Evolutionary conservation across 768 basidiomycete species (phyloP), one percentile per base, ranked within the genome.

Genomic region (Leucosporidium creatinivorum): DNA sequence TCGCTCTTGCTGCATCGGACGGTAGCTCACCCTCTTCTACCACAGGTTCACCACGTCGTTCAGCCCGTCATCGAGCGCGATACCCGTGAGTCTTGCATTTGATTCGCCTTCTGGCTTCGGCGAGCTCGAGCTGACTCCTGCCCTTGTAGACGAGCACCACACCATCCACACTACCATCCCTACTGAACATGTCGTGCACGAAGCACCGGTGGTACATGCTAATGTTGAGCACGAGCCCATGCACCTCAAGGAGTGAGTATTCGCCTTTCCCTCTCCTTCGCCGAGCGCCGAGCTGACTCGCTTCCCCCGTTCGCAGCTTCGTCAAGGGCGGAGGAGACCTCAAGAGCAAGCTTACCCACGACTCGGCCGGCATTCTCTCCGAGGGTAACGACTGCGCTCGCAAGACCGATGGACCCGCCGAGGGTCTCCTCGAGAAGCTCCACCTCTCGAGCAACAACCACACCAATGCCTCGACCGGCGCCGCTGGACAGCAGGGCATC

Each of bases 311-410:
- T 44, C 6, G 6, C 39, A 44, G 39, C 63, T 71, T 71, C 61
- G 58, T 59, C 28, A 0, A 30, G 9, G 61, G 57, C 48, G 70
- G 70, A 10, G 70, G 70, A 18, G 70, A 68, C 61, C 63, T 71
- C 63, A 52, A 58, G 47, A 65, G 63, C 25, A 71, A 49, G 39
- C 66, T 68, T 57, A 63, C 58, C 28, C 70, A 71, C 66, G 57
- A 62, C 52, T n/a, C 21, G n/a, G 57, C 47, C n/a, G 23, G 25
- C 28, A 57, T 68, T 26, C 62, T 71, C 52, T 8, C 52, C 19
- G 39, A 44, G 47, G 61, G 30, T n/a, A n/a, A n/a, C 30, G 48
- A 67, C 44, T 70, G 69, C 66, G 66, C 61, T 54, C 66, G 69
- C 44, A 49, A 39, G 26, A 65, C 66, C 28, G 60, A 67, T 28